Evolutionary conservation across 352 stramenopile species (phyloP), one percentile per base, ranked within the genome.

Genomic region (Phytopythium kandeliae): DNA sequence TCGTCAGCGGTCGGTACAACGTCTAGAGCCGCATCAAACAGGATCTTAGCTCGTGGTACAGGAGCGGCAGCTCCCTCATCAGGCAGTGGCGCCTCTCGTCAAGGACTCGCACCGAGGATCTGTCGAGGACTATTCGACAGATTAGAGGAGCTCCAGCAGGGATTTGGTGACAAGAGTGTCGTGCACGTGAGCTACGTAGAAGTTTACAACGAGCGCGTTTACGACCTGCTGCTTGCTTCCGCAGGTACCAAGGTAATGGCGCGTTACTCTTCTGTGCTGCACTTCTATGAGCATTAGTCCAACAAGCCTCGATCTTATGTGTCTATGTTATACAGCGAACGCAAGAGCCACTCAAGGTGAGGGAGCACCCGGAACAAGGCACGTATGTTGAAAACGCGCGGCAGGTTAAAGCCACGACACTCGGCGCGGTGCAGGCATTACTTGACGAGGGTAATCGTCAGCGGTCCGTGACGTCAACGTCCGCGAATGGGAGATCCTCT

Each of bases 111-210:
- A 25, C 78, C 77, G 35, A 66, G 78, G 48, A 72, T 90, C 47
- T 88, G 77, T 13, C 63, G 69, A 3, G 77, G 69, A 0, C 36
- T 92, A 1, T 88, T 88, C 53, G 65, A 74, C n/a, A 65, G 69
- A 22, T 60, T 87, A 1, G 52, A 78, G 4, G 45, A 72, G 60
- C 26, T 28, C n/a, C 55, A 53, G 16, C 33, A 62, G 30, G 46
- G 34, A 1, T 49, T 45, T 3, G 42, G 42, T 3, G 41, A 36
- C n/a, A 54, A 61, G 17, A 67, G 57, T 45, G 51, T 63, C 24
- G 55, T 89, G 3, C 62, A 86, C 46, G 67, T 92, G 44, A 91
- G 77, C 54, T 92, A 86, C 52, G 69, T 91, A n/a, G 82, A 91
- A 54, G 83, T 92, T 22, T 89, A 87, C 51, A 72, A 91, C 19